Percentiles rank a stretch among this genome's conserved stretches.
Conservation (phyloP, 805 yeast species). For the Saturnispora diversa region DNA sequence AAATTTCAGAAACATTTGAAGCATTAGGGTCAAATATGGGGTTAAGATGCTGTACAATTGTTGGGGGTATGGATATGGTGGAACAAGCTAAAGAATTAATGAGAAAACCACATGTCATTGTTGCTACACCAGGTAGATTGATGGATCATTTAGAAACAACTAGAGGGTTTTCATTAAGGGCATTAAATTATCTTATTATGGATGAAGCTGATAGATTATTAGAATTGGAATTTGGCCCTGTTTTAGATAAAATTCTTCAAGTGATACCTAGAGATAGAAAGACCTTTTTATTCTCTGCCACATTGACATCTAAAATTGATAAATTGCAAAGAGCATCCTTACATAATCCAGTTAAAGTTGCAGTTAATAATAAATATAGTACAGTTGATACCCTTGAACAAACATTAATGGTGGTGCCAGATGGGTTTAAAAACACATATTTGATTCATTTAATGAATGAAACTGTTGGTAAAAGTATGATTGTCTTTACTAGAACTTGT, state of each 20-base stretch:
- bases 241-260: conserved; percentile 74
- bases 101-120: conserved; percentile 89
- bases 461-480: conserved; percentile 72
- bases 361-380: conserved; percentile 80
- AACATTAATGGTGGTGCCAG: conserved; percentile 82
- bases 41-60: conserved; percentile 76
- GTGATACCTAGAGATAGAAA: conserved; percentile 80
- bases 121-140: conserved; percentile 86
- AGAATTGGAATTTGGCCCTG: conserved; percentile 96
- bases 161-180: conserved; percentile 76
- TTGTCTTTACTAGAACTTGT: conserved; percentile 88
- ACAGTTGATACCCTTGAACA: conserved; percentile 93
- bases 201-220: conserved; percentile 95
- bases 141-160: conserved; percentile 93
- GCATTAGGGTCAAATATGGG: conserved; percentile 92
- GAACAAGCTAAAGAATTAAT: conserved; percentile 91
- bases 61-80: conserved; percentile 98
- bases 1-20: conserved; percentile 89
- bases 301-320: conserved; percentile 92
- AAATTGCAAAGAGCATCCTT: conserved; percentile 91
- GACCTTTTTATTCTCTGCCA: conserved; percentile 87
- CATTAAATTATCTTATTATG: conserved; percentile 76
- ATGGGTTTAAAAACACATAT: conserved; percentile 85
- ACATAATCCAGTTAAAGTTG: conserved; percentile 79
- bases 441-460: conserved; percentile 79